Conservation (phyloP, 495 filamentous ascomycete species). For the Talaromyces ruber region DNA sequence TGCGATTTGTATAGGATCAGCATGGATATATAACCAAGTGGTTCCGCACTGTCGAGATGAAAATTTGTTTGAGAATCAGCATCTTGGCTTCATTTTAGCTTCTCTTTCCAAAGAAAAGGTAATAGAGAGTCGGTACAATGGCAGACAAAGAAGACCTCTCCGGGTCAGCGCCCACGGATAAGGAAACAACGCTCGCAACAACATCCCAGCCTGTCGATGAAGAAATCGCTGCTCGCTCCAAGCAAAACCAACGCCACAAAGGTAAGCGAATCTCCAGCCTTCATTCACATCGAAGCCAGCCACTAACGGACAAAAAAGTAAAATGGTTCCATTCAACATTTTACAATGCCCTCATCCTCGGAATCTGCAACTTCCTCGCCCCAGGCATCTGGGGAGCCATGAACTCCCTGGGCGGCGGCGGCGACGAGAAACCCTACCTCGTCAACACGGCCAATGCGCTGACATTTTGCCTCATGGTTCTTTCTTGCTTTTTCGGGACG, state of each 20-base stretch:
- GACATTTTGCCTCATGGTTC: slow-evolving; percentile 57
- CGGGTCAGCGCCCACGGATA: not conserved
- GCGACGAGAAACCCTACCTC: slow-evolving; percentile 51
- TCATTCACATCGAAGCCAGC: not conserved
- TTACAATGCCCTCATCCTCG: slow-evolving; percentile 56
- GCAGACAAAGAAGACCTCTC: not conserved
- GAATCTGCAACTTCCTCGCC: slow-evolving; percentile 53
- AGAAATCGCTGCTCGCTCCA: not conserved
- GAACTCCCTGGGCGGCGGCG: slow-evolving; percentile 62
- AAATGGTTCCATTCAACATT: slow-evolving; percentile 58
- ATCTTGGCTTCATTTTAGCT: not conserved
- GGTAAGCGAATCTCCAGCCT: slow-evolving; percentile 13
- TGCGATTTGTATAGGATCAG: not conserved
- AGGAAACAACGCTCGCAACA: not conserved
- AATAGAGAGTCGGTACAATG: not conserved
- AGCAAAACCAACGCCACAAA: slow-evolving; percentile 5
- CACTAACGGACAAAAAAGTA: slow-evolving; percentile 20
- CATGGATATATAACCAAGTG: not conserved
- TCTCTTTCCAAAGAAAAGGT: no score
- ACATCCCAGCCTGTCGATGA: not conserved
- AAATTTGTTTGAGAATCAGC: not conserved
- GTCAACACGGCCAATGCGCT: slow-evolving; percentile 63
- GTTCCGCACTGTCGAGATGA: not conserved
- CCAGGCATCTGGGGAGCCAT: slow-evolving; percentile 64
- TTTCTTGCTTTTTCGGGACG: slow-evolving; percentile 50